Percentiles rank a stretch among this genome's conserved stretches.
Evolutionary conservation across 2,329 filamentous ascomycete genomes (phyloP).

Genomic region (Talaromyces amestolkiae): DNA sequence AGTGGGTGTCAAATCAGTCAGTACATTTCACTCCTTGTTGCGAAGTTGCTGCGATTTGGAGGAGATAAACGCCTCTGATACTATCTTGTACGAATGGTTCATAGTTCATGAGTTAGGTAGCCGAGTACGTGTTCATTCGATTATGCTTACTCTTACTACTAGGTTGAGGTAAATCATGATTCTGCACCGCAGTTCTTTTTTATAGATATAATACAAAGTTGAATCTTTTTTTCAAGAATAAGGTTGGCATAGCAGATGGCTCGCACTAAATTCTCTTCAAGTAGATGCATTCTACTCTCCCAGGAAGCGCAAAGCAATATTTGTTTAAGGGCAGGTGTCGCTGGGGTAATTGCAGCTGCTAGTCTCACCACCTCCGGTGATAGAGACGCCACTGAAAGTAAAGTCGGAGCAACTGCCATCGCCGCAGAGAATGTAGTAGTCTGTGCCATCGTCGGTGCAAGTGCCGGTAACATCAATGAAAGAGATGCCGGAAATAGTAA

Average conservation of each 20-base stretch:
- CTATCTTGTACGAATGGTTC: background rate
- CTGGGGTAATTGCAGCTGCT: constrained; percentile 31
- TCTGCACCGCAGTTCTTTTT: background rate
- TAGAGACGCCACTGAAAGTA: constrained; percentile 51
- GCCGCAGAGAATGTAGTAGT: constrained; percentile 55
- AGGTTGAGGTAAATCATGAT: too few species aligned
- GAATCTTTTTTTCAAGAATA: background rate
- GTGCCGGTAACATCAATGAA: background rate
- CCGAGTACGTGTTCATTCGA: background rate
- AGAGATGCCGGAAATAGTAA: constrained; percentile 32
- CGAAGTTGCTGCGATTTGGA: too few species aligned
- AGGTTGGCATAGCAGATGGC: background rate
- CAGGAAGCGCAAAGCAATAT: background rate
- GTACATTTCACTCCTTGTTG: too few species aligned
- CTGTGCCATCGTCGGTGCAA: constrained; percentile 24
- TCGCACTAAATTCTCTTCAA: background rate
- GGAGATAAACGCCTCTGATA: background rate
- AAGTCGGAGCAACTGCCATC: constrained; percentile 50
- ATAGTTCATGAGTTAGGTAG: background rate
- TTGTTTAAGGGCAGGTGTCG: background rate
- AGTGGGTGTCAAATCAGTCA: too few species aligned
- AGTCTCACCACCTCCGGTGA: constrained; percentile 53
- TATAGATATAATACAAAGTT: background rate
- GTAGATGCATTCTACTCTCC: background rate
- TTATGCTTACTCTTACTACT: background rate